Evolutionary conservation across 2,329 filamentous ascomycete species (phyloP).

Genomic region (Ceratocystis huliohia): DNA sequence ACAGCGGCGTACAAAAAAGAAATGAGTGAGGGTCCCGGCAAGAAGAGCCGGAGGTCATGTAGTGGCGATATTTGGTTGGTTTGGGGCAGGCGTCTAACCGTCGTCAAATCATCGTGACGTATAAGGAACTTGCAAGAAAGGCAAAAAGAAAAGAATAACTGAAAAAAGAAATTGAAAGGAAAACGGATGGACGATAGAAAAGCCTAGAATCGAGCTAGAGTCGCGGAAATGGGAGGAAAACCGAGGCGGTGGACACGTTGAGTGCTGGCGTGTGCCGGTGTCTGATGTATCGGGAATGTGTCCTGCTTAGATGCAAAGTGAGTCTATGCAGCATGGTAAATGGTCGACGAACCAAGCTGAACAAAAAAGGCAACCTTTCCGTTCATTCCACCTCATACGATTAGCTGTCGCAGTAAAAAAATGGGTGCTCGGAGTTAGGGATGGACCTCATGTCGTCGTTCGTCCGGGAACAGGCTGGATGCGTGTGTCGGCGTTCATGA

Average conservation of each 20-base stretch:
- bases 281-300: not conserved
- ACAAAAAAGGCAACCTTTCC: not conserved
- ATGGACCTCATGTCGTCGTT: not conserved
- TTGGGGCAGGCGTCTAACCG: no score
- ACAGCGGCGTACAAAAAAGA: no score
- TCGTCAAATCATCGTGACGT: not conserved
- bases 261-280: no score
- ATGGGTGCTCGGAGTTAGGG: no score
- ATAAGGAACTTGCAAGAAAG: not conserved
- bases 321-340: conserved; percentile 9
- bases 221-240: not conserved
- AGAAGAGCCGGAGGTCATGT: no score
- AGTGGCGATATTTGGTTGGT: no score
- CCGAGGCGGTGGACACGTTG: not conserved
- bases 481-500: not conserved
- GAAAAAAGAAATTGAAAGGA: not conserved
- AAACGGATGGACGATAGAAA: not conserved
- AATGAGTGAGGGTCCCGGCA: no score
- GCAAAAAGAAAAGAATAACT: not conserved
- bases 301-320: conserved; percentile 13
- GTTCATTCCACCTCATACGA: not conserved
- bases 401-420: not conserved
- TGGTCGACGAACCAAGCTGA: conserved; percentile 12
- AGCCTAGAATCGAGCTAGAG: conserved; percentile 1
- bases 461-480: not conserved